phyloP scores from a whole-genome alignment of 257 asterid genomes.

The Fraxinus cuspidata region DNA sequence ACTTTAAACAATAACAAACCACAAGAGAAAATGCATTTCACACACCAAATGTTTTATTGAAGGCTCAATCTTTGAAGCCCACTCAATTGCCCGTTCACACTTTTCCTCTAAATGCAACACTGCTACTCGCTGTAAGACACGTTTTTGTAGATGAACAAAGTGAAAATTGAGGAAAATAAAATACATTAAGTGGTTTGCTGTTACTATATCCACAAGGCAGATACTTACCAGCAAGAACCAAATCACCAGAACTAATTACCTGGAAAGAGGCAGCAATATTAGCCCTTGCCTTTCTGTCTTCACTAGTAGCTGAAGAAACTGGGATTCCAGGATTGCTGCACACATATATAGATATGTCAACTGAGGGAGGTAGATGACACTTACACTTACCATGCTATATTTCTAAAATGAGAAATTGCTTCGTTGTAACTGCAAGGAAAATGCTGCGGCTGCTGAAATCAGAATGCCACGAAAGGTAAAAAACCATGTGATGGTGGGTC shows the following conservation, averaged over 20 bases:
- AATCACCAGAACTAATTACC: constrained; percentile 38
- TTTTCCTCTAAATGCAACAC: constrained; percentile 89
- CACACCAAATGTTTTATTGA: constrained; percentile 74
- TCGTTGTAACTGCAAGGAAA: background rate
- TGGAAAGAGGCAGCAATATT: constrained; percentile 98
- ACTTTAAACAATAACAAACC: constrained; percentile 3
- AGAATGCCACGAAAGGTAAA: background rate
- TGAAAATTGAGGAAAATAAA: constrained; percentile 13
- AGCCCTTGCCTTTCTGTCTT: constrained; percentile 83
- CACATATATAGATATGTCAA: constrained; percentile 14
- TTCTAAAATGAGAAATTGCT: background rate
- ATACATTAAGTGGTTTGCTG: constrained; percentile 1
- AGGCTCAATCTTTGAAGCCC: constrained; percentile 88
- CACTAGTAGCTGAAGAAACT: constrained; percentile 62
- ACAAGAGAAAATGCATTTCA: constrained; percentile 19
- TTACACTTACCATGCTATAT: background rate
- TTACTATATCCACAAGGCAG: background rate
- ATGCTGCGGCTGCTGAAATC: background rate
- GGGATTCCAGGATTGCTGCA: constrained; percentile 77
- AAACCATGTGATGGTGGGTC: background rate
- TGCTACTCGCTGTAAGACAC: constrained; percentile 71
- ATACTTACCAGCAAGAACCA: background rate
- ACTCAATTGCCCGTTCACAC: constrained; percentile 82
- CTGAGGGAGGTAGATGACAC: background rate
- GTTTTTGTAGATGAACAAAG: constrained; percentile 9